These are phyloP conservation scores for Astrocystis sublimbata DNA, from an alignment of 495 filamentous ascomycete species.

Conservation along the genomic window DNA sequence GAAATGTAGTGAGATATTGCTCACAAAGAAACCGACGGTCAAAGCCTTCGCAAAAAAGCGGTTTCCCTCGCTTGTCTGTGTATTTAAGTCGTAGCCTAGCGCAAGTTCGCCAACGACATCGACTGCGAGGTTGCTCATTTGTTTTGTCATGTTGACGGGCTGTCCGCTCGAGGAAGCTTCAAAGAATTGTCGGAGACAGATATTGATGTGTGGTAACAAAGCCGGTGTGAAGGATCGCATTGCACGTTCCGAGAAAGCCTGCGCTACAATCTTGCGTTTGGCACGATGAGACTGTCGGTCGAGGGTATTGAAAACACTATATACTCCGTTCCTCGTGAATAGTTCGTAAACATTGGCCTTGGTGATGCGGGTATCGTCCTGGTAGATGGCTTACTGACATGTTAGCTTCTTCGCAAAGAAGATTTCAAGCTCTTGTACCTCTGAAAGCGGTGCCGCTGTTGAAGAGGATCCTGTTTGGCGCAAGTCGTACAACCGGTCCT, in stretches of 20 bases:
- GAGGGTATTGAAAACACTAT: neutral
- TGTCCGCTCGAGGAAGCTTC: neutral
- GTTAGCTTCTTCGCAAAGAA: neutral
- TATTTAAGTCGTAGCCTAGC: neutral
- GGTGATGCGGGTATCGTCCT: neutral
- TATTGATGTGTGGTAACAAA: neutral
- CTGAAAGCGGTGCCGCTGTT: neutral
- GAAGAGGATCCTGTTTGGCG: neutral
- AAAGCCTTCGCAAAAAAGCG: neutral
- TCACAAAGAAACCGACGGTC: neutral
- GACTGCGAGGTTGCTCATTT: neutral
- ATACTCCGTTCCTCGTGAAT: neutral
- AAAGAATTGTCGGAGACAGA: neutral
- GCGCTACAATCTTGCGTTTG: neutral
- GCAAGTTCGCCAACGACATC: neutral
- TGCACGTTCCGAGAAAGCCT: neutral
- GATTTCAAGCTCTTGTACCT: neutral
- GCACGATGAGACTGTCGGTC: neutral
- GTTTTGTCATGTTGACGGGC: neutral
- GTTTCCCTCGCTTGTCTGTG: neutral
- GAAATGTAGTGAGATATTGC: neutral
- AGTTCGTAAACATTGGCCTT: neutral
- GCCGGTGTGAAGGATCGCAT: neutral
- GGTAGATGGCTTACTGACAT: neutral
- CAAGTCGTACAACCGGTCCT: neutral